Evolutionary conservation across 352 stramenopile species (phyloP).

Genomic region (Peronospora belbahrii): DNA sequence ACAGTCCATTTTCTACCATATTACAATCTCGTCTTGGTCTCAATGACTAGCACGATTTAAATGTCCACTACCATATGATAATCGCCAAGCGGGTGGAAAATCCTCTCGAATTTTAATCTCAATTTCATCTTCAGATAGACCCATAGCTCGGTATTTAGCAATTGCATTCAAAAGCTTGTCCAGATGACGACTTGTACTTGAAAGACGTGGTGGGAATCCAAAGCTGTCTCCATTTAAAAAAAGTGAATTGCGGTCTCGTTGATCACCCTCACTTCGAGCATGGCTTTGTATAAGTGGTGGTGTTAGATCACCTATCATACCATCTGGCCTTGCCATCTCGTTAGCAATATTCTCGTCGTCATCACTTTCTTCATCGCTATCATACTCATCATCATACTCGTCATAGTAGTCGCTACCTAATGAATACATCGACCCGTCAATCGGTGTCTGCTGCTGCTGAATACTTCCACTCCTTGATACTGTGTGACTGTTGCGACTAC

Average conservation of each 20-base stretch:
- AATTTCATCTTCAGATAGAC: slow-evolving; percentile 56
- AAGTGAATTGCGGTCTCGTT: slow-evolving; percentile 33
- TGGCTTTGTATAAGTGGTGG: slow-evolving; percentile 23
- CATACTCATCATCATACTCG: slow-evolving; percentile 36
- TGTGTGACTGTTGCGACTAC: slow-evolving; percentile 29
- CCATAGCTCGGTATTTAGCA: slow-evolving; percentile 48
- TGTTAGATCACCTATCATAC: slow-evolving; percentile 22
- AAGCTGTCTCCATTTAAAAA: slow-evolving; percentile 49
- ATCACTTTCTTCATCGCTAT: slow-evolving; percentile 33
- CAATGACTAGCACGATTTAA: slow-evolving; percentile 17
- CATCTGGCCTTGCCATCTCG: slow-evolving; percentile 56
- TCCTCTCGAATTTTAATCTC: slow-evolving; percentile 55
- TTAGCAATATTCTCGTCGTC: slow-evolving; percentile 69
- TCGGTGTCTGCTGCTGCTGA: slow-evolving; percentile 8
- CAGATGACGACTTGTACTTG: slow-evolving; percentile 51
- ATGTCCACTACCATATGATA: slow-evolving; percentile 17
- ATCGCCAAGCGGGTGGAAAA: slow-evolving; percentile 45
- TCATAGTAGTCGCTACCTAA: slow-evolving; percentile 39
- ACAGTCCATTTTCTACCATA: slow-evolving; percentile 21
- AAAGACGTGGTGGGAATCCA: slow-evolving; percentile 46
- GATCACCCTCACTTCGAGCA: slow-evolving; percentile 19
- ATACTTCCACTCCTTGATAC: slow-evolving; percentile 8
- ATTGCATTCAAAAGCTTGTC: slow-evolving; percentile 54
- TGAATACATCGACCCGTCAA: slow-evolving; percentile 28
- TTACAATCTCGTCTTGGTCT: slow-evolving; percentile 13